These are phyloP conservation scores for Acer saccharum DNA, from an alignment of 345 rosid genomes.

Conservation along the genomic window DNA sequence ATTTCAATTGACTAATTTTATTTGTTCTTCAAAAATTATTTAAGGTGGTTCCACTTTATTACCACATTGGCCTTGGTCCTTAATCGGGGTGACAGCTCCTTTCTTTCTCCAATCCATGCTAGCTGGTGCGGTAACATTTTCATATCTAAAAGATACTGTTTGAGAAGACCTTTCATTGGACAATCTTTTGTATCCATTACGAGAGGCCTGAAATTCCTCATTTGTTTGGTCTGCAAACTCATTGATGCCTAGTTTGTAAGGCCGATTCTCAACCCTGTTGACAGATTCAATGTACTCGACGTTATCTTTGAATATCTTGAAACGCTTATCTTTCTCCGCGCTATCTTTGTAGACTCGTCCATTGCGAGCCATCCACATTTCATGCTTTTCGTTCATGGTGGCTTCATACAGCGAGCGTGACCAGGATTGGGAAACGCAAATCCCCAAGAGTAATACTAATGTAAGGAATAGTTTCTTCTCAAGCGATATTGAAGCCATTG, in stretches of 20 bases:
- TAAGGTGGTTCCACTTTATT: slow-evolving; percentile 10
- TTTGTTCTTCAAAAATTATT: background rate
- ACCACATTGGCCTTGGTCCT: slow-evolving; percentile 46
- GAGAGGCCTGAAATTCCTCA: slow-evolving; percentile 14
- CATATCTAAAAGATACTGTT: background rate
- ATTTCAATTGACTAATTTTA: background rate
- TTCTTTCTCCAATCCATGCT: slow-evolving; percentile 30
- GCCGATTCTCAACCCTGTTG: slow-evolving; percentile 21
- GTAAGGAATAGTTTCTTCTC: slow-evolving; percentile 6
- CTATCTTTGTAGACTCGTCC: slow-evolving; percentile 21
- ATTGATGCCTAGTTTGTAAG: slow-evolving; percentile 38
- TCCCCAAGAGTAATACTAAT: slow-evolving; percentile 9
- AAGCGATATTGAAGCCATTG: background rate
- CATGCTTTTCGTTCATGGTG: slow-evolving; percentile 28
- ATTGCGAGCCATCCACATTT: slow-evolving; percentile 37
- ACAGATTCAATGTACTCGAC: slow-evolving; percentile 33
- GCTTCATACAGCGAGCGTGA: slow-evolving; percentile 27
- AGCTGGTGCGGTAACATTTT: slow-evolving; percentile 17
- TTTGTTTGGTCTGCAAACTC: slow-evolving; percentile 41
- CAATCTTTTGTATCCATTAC: slow-evolving; percentile 15
- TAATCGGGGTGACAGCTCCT: slow-evolving; percentile 41
- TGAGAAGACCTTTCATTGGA: background rate
- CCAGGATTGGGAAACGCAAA: slow-evolving; percentile 20
- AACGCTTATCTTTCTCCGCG: slow-evolving; percentile 34
- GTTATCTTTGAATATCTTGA: slow-evolving; percentile 38